These are phyloP conservation scores for Lactuca saligna DNA, from an alignment of 129 eudicot species.

Conservation along the genomic window DNA sequence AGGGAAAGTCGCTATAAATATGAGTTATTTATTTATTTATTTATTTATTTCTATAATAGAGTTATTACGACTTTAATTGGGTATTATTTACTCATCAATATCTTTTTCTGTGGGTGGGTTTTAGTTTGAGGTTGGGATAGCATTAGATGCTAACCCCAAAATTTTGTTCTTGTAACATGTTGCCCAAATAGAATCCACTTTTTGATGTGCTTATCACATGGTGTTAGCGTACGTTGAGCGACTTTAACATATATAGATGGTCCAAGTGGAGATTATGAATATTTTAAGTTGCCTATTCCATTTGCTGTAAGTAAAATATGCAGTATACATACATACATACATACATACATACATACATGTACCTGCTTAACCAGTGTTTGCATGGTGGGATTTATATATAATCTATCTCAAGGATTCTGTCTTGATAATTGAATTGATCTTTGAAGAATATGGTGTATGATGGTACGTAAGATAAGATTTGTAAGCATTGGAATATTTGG, in stretches of 20 bases:
- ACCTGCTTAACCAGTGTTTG: conserved; percentile 9
- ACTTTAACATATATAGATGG: conserved; percentile 16
- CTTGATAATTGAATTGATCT: conserved; percentile 12
- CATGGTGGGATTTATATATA: conserved; percentile 12
- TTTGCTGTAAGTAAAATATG: conserved; percentile 8
- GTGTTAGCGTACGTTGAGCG: conserved; percentile 14
- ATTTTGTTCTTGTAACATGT: conserved; percentile 29
- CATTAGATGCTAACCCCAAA: conserved; percentile 31
- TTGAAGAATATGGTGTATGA: conserved; percentile 11
- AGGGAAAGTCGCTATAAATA: conserved; percentile 23
- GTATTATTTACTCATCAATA: conserved; percentile 20
- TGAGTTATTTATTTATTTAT: background rate
- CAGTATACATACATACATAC: background rate
- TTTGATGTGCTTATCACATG: conserved; percentile 41
- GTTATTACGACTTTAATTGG: conserved; percentile 18
- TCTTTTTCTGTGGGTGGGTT: conserved; percentile 30
- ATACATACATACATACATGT: background rate
- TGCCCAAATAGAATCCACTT: conserved; percentile 39
- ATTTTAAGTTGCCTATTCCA: conserved; percentile 27
- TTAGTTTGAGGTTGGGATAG: conserved; percentile 40
- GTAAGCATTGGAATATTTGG: background rate
- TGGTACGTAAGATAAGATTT: conserved; percentile 20
- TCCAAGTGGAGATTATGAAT: conserved; percentile 33
- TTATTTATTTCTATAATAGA: background rate
- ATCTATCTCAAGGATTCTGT: conserved; percentile 10